Conservation (phyloP, 371 early-diverging fungal genomes). For the Syncephalis fuscata region DNA sequence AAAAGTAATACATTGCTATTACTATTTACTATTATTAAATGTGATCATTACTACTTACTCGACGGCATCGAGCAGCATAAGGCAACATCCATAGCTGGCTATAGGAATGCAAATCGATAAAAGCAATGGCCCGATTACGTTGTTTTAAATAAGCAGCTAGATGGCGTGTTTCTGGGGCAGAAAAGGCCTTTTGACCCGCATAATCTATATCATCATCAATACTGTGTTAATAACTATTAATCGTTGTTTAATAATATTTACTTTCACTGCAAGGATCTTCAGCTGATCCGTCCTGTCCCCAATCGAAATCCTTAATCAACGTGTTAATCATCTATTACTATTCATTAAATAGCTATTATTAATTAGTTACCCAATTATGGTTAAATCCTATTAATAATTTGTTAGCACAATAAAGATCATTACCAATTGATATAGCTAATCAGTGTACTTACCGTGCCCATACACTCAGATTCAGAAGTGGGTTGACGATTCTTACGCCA, state of each 20-base stretch:
- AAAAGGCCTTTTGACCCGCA: constrained; percentile 15
- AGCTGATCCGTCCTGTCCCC: constrained; percentile 9
- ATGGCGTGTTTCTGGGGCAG: constrained; percentile 18
- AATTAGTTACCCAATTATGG: no score
- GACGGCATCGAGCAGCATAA: constrained; percentile 19
- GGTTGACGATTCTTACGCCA: constrained; percentile 35
- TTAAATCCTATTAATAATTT: background rate
- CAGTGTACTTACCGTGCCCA: constrained; percentile 18
- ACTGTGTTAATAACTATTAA: no score
- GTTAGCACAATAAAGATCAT: background rate
- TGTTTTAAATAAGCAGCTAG: constrained; percentile 22
- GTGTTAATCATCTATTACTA: constrained; percentile 4
- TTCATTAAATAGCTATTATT: no score
- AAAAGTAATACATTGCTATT: no score
- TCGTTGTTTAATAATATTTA: no score
- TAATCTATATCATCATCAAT: constrained; percentile 6
- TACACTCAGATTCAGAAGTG: constrained; percentile 13
- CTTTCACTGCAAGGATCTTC: constrained; percentile 16
- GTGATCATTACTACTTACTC: constrained; percentile 1
- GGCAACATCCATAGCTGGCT: constrained; percentile 31
- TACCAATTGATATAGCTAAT: background rate
- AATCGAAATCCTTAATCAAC: constrained; percentile 21
- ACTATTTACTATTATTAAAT: no score
- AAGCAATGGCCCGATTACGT: constrained; percentile 13
- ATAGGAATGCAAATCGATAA: constrained; percentile 35